Evolutionary conservation across 2,329 filamentous ascomycete genomes (phyloP).

Genomic region (Epichloe gansuensis): DNA sequence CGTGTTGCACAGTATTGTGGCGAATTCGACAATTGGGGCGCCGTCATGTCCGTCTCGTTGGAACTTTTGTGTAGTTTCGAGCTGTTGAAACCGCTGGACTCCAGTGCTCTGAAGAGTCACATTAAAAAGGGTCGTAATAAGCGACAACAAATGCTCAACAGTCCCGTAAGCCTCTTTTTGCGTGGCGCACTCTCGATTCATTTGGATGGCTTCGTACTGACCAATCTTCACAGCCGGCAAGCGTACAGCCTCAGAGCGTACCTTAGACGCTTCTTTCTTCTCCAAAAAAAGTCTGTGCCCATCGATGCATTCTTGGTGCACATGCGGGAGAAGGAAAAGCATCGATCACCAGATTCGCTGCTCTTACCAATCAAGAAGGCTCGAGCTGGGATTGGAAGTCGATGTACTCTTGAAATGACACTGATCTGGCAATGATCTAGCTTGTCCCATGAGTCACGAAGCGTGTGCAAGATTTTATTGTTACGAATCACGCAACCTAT

Average conservation of each 20-base stretch:
- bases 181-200: not conserved
- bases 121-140: slow-evolving; percentile 98
- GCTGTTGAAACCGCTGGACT: slow-evolving; percentile 89
- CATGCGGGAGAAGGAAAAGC: not conserved
- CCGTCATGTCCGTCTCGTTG: slow-evolving; percentile 92
- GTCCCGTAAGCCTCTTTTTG: slow-evolving; percentile 56
- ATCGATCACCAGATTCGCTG: not conserved
- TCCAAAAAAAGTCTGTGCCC: not conserved
- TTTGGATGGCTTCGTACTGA: not conserved
- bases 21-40: slow-evolving; percentile 98
- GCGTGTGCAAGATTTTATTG: not conserved
- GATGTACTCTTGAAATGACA: not conserved
- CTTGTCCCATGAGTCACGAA: not conserved
- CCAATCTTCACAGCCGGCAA: slow-evolving; percentile 31
- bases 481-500: not conserved
- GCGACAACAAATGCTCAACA: slow-evolving; percentile 89
- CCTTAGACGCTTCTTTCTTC: not conserved
- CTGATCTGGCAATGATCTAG: not conserved
- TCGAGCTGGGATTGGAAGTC: not conserved
- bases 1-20: slow-evolving; percentile 64
- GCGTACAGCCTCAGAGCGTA: slow-evolving; percentile 40
- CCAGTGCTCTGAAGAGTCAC: slow-evolving; percentile 89
- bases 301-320: not conserved
- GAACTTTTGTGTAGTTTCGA: slow-evolving; percentile 96
- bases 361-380: not conserved